Evolutionary conservation across 2,329 filamentous ascomycete species (phyloP).

Genomic region (Beauveria sp.): DNA sequence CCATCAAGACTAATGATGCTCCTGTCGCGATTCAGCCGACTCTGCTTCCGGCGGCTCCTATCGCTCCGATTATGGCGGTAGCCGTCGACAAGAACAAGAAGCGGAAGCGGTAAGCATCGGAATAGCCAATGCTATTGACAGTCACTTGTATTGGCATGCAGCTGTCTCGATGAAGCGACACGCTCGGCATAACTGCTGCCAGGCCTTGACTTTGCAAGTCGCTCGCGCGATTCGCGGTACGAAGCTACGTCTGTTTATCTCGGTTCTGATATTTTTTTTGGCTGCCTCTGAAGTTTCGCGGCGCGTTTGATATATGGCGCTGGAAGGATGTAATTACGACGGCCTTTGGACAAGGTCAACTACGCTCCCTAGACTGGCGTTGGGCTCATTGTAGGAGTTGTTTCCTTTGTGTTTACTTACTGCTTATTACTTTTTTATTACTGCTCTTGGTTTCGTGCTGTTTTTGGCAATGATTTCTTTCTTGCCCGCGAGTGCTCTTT

Average conservation of each 20-base stretch:
- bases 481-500: not conserved
- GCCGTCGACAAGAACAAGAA: conserved; percentile 52
- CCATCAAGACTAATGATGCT: conserved; percentile 49
- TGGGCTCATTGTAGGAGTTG: conserved; percentile 10
- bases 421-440: conserved; percentile 4
- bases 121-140: not conserved
- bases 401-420: not conserved
- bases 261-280: not conserved
- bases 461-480: not conserved
- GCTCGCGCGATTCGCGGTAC: not conserved
- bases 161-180: not conserved
- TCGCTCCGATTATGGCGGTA: conserved; percentile 28
- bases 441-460: conserved; percentile 5
- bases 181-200: not conserved
- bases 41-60: conserved; percentile 38
- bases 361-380: conserved; percentile 13
- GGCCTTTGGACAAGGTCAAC: conserved; percentile 16
- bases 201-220: not conserved
- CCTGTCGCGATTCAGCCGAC: conserved; percentile 28
- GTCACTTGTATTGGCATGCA: not conserved
- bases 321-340: conserved; percentile 33
- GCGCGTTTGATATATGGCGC: conserved; percentile 22
- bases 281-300: conserved; percentile 4
- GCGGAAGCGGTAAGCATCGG: conserved; percentile 44
- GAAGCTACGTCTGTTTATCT: conserved; percentile 9